Evolutionary conservation across 148 eudicot genomes (phyloP), one percentile per base, ranked within the genome.

Genomic region (Vaccinium macrocarpon): DNA sequence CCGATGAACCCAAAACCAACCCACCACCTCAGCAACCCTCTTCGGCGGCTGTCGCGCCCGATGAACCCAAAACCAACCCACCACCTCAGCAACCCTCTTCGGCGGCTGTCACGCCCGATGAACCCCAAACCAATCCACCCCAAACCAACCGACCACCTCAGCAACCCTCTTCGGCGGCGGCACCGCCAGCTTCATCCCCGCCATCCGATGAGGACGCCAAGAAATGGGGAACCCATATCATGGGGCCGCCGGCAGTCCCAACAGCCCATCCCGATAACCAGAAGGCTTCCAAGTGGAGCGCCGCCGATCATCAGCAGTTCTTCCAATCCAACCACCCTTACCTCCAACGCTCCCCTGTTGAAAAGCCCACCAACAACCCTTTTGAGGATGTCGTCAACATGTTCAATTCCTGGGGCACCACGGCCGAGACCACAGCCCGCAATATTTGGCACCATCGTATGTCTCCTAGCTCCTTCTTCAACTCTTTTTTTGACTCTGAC

Each of bases 151-250:
- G 27, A 55, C 29, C 80, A 42, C 15, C 68, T 15, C 77, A 48
- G 32, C 11, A 74, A 42, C 55, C 56, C 0, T 18, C 79, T 14
- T 61, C 25, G 6, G 57, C 86, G 12, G 27, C 82, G 23, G 5
- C 87, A 35, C 38, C 38, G 38, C 2, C 38, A 66, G 29, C 74
- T 15, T 50, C 76, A 2, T 64, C 29, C 23, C 25, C 77, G 38
- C 4, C 82, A 0, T 21, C 82, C 50, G 61, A 71, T 42, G 88
- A 84, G 66, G 90, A 89, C 19, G 49, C 84, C 0, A 87, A 88
- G 89, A 93, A 90, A 84, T 90, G 95, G 93, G 97, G 97, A 51
- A 94, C 93, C 14, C 95, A 92, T 61, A 76, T 91, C 48, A 94
- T 92, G 93, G 95, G 93, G 25, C 83, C 87, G 7, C 97, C 95